Evolutionary conservation across 345 rosid genomes (phyloP).

Genomic region (Citrus unshiu): DNA sequence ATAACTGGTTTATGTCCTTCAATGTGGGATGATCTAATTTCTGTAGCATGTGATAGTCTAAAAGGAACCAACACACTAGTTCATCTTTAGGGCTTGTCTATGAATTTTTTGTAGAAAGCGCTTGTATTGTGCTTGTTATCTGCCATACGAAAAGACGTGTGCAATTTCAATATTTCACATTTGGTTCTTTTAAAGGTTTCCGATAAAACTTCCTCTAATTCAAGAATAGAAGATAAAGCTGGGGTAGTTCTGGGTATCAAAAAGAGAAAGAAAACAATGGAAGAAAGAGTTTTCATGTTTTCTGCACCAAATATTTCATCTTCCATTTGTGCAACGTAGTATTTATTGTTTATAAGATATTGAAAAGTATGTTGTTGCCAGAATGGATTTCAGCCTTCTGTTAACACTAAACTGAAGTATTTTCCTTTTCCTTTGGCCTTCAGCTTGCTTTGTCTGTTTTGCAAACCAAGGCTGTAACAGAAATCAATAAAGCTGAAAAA

Average conservation of each 20-base stretch:
- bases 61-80: neutral
- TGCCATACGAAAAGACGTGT: neutral
- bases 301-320: neutral
- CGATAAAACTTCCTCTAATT: neutral
- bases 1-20: neutral
- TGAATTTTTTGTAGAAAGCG: neutral
- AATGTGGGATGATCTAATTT: neutral
- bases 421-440: conserved; percentile 3
- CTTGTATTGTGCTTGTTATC: neutral
- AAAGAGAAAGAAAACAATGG: no score
- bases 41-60: neutral
- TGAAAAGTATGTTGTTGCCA: neutral
- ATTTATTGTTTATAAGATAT: neutral
- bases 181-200: neutral
- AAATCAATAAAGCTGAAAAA: conserved; percentile 66
- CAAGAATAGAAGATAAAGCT: neutral
- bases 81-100: neutral
- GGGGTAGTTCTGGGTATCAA: neutral
- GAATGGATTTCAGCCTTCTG: neutral
- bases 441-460: conserved; percentile 62
- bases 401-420: neutral
- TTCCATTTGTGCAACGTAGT: neutral
- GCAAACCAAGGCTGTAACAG: conserved; percentile 72
- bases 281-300: neutral
- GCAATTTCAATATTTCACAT: neutral